These are phyloP conservation scores for Aspergillus clavatus DNA, from an alignment of 2,329 filamentous ascomycete species.

Conservation along the genomic window DNA sequence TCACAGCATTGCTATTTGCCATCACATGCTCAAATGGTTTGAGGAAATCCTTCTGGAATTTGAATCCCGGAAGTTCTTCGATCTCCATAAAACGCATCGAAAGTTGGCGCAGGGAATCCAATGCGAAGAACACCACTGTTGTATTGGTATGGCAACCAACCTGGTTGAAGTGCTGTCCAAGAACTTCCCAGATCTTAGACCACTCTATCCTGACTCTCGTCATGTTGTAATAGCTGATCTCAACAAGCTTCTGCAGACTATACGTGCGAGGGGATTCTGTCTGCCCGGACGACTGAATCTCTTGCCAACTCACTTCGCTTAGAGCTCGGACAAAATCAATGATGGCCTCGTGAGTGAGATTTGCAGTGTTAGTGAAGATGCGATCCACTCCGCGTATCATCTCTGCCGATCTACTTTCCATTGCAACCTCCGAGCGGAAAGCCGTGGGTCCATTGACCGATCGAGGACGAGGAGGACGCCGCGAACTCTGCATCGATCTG, in stretches of 20 bases:
- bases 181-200: slow-evolving; percentile 94
- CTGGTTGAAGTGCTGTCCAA: slow-evolving; percentile 98
- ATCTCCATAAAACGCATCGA: slow-evolving; percentile 99
- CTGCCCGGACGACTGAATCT: slow-evolving; percentile 94
- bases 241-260: slow-evolving; percentile 94
- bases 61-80: slow-evolving; percentile 95
- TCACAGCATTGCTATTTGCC: slow-evolving; percentile 81
- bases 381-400: slow-evolving; percentile 89
- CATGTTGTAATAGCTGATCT: slow-evolving; percentile 99
- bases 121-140: slow-evolving; percentile 91
- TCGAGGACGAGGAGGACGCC: slow-evolving; percentile 46
- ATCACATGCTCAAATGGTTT: slow-evolving; percentile 98
- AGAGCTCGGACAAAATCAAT: slow-evolving; percentile 89
- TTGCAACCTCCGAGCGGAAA: slow-evolving; percentile 74
- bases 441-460: slow-evolving; percentile 47
- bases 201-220: slow-evolving; percentile 95
- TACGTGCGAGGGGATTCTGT: slow-evolving; percentile 95
- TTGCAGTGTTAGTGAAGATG: slow-evolving; percentile 95
- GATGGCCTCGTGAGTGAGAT: slow-evolving; percentile 88
- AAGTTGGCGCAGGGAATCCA: slow-evolving; percentile 90
- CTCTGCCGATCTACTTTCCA: slow-evolving; percentile 87
- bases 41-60: slow-evolving; percentile 98
- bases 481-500: slow-evolving; percentile 58
- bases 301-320: slow-evolving; percentile 97
- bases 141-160: slow-evolving; percentile 97